Evolutionary conservation across 352 stramenopile species (phyloP).

Genomic region (Phytophthora fragariaefolia): DNA sequence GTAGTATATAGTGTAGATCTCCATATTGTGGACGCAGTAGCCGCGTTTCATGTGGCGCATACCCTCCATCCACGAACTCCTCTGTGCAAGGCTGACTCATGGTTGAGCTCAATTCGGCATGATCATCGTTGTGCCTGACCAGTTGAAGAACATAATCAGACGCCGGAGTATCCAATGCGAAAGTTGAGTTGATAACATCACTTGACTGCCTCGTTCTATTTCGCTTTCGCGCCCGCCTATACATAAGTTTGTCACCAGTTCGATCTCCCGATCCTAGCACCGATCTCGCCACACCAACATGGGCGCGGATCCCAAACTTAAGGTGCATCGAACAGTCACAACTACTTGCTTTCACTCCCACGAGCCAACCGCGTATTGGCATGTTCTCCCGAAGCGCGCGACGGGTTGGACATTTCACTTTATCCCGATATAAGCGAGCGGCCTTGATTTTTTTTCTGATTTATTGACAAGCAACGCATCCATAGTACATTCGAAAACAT

Average conservation of each 20-base stretch:
- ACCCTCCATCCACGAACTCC: no score
- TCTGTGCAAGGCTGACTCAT: no score
- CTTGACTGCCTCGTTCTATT: no score
- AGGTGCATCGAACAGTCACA: constrained; percentile 7
- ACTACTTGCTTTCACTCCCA: not conserved
- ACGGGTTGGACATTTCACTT: constrained; percentile 11
- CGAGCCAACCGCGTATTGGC: not conserved
- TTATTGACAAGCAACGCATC: not conserved
- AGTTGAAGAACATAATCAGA: no score
- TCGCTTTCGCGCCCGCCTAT: constrained; percentile 7
- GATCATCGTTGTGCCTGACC: no score
- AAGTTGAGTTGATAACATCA: no score
- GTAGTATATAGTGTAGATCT: no score
- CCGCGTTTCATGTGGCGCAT: no score
- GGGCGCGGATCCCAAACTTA: constrained; percentile 16
- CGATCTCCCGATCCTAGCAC: constrained; percentile 1
- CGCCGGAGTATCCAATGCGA: no score
- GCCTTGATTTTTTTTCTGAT: constrained; percentile 14
- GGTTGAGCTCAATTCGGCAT: no score
- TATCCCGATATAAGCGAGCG: constrained; percentile 4
- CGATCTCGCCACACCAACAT: constrained; percentile 2
- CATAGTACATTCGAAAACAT: not conserved
- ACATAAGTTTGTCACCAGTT: constrained; percentile 8
- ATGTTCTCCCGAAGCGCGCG: not conserved
- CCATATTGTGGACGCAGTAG: no score